phyloP scores from a whole-genome alignment of 805 yeast genomes.

The Candida railenensis region DNA sequence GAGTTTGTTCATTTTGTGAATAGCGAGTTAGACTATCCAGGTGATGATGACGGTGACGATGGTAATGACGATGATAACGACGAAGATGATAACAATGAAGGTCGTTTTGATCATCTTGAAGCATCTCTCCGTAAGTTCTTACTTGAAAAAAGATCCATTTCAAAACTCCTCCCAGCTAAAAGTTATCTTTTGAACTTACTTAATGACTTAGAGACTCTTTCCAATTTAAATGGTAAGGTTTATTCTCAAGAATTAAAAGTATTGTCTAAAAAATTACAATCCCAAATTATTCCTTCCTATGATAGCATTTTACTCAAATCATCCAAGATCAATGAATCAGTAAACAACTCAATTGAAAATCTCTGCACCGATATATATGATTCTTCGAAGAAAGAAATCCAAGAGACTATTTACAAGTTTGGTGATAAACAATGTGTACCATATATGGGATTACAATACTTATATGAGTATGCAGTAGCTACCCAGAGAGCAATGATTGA shows the following conservation, averaged over 20 bases:
- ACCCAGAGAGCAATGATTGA: conserved; percentile 70
- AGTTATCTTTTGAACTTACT: conserved; percentile 74
- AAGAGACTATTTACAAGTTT: conserved; percentile 48
- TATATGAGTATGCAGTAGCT: conserved; percentile 65
- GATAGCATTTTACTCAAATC: conserved; percentile 54
- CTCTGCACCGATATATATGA: conserved; percentile 60
- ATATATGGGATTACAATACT: conserved; percentile 61
- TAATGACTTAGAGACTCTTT: conserved; percentile 59
- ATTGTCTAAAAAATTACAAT: conserved; percentile 46
- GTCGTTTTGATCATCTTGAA: conserved; percentile 81
- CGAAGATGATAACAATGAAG: conserved; percentile 38
- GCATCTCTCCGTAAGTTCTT: conserved; percentile 82
- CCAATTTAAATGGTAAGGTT: conserved; percentile 60
- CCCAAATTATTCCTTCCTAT: conserved; percentile 61
- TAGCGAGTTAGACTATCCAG: conserved; percentile 41
- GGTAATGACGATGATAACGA: conserved; percentile 28
- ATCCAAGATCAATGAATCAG: conserved; percentile 51
- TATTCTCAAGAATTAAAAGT: conserved; percentile 49
- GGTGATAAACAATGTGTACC: conserved; percentile 53
- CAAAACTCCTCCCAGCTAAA: conserved; percentile 90
- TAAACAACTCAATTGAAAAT: conserved; percentile 63
- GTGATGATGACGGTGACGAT: conserved; percentile 31
- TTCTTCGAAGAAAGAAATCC: conserved; percentile 53
- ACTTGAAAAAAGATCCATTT: conserved; percentile 81
- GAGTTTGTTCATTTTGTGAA: conserved; percentile 94